phyloP scores from a whole-genome alignment of 2,329 filamentous ascomycete species.

The Ascochyta rabiei region DNA sequence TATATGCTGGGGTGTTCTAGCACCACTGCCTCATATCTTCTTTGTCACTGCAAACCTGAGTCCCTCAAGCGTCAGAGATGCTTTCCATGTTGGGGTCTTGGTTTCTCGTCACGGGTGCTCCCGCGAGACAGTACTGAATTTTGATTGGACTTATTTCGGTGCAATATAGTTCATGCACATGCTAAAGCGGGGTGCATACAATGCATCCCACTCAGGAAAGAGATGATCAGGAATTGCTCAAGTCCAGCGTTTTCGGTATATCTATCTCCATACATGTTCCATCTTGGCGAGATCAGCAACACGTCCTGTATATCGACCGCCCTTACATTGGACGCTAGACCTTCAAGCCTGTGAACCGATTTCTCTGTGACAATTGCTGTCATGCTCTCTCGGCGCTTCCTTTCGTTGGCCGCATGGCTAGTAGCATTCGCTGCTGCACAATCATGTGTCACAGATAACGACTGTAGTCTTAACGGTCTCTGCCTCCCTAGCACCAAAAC shows the following conservation, averaged over 20 bases:
- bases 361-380: background rate
- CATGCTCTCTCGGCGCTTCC: background rate
- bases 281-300: background rate
- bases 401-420: background rate
- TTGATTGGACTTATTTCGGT: background rate
- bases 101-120: too few species aligned
- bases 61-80: background rate
- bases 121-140: background rate
- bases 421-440: background rate
- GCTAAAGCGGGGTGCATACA: constrained; percentile 10
- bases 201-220: constrained; percentile 2
- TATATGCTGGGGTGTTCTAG: too few species aligned
- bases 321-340: background rate
- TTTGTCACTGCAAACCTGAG: background rate
- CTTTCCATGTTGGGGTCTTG: background rate
- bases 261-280: constrained; percentile 2
- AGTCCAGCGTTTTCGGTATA: constrained; percentile 3
- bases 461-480: constrained; percentile 52
- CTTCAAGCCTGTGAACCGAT: background rate
- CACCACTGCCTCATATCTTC: background rate
- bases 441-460: constrained; percentile 38
- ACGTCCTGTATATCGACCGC: background rate
- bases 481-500: constrained; percentile 24
- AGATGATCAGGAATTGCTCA: constrained; percentile 4
- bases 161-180: constrained; percentile 2